Evolutionary conservation across 1,139 yeast genomes (phyloP).

Genomic region (Diutina pseudorugosa): DNA sequence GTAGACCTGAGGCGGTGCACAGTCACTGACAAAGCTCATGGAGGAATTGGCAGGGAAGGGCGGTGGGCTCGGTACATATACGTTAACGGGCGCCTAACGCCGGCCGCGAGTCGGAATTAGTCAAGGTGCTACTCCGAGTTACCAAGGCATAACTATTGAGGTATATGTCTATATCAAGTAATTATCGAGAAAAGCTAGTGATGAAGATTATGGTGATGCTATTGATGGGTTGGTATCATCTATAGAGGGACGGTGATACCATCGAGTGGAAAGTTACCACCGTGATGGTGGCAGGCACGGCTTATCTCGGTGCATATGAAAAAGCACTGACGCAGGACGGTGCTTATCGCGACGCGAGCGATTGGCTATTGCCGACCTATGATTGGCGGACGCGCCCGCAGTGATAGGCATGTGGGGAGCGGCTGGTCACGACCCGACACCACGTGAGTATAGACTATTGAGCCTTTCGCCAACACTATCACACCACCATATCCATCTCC

Average conservation of each 20-base stretch:
- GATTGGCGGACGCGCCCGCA: background rate
- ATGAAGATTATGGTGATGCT: too few relatives aligned
- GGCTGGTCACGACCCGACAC: background rate
- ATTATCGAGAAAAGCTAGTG: too few relatives aligned
- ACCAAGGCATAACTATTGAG: too few relatives aligned
- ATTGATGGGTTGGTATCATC: too few relatives aligned
- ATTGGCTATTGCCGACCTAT: background rate
- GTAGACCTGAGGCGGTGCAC: constrained; percentile 21
- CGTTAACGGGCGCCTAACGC: background rate
- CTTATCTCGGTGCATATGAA: background rate
- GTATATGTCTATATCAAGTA: too few relatives aligned
- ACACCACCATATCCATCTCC: too few relatives aligned
- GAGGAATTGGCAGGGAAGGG: background rate
- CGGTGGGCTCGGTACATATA: background rate
- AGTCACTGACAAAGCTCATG: background rate
- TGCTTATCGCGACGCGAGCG: background rate
- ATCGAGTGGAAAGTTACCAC: background rate
- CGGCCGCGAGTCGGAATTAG: background rate
- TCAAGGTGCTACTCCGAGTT: too few relatives aligned
- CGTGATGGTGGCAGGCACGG: background rate
- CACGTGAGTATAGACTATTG: background rate
- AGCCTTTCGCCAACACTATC: too few relatives aligned
- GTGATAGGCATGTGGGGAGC: background rate
- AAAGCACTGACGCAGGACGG: background rate
- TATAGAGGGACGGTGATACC: too few relatives aligned